Percentiles rank a stretch among this genome's conserved stretches.
Conservation (phyloP, 208 protist genomes). For the Wallacemonas sp. region DNA sequence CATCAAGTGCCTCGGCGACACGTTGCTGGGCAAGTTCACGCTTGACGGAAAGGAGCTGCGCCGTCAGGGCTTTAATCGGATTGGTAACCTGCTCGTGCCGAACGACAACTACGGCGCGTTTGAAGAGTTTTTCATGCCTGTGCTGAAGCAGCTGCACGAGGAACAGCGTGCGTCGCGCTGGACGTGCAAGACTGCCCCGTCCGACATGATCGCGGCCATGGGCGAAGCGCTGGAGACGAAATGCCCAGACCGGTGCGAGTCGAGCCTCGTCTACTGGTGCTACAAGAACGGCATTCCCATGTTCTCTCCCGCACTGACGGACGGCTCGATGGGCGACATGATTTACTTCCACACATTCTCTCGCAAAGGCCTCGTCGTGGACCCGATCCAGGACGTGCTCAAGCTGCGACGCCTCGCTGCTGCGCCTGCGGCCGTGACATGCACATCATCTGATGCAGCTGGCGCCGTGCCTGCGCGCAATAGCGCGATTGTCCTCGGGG, state of each 20-base stretch:
- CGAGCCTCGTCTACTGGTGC: slow-evolving; percentile 98
- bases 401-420: slow-evolving; percentile 42
- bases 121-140: slow-evolving; percentile 99
- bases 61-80: slow-evolving; percentile 96
- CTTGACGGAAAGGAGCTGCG: slow-evolving; percentile 92
- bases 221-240: slow-evolving; percentile 87
- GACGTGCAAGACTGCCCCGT: slow-evolving; percentile 90
- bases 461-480: slow-evolving; percentile 21
- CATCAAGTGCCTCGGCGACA: slow-evolving; percentile 99
- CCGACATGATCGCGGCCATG: slow-evolving; percentile 96
- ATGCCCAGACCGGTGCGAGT: slow-evolving; percentile 88
- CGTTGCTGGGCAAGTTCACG: slow-evolving; percentile 94
- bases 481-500: slow-evolving; percentile 77
- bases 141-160: slow-evolving; percentile 93
- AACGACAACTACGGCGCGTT: slow-evolving; percentile 99
- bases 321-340: slow-evolving; percentile 99
- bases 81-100: slow-evolving; percentile 99
- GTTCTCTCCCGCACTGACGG: slow-evolving; percentile 99
- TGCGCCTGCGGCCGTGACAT: slow-evolving; percentile 1
- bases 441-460: not conserved
- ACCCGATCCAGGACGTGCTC: slow-evolving; percentile 92
- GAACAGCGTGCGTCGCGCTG: slow-evolving; percentile 85
- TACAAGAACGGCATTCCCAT: slow-evolving; percentile 98
- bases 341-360: slow-evolving; percentile 99
- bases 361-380: slow-evolving; percentile 96